Evolutionary conservation across 2,329 filamentous ascomycete genomes (phyloP).

Genomic region (Pezicula neosporulosa): DNA sequence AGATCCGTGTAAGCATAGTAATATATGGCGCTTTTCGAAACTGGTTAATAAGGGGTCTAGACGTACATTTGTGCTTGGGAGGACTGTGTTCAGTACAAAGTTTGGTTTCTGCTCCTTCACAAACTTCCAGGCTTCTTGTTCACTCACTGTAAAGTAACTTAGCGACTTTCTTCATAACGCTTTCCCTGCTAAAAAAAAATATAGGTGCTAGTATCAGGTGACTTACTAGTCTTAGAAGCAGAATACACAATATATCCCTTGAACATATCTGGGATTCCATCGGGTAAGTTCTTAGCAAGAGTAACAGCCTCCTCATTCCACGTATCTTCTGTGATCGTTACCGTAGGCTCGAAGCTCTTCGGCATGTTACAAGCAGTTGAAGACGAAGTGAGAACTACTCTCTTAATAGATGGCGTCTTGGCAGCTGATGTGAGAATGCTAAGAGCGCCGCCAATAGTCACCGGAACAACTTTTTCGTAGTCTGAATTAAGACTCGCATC

Average conservation of each 20-base stretch:
- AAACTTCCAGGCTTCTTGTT: constrained; percentile 1
- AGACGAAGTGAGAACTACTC: constrained; percentile 4
- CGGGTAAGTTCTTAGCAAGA: not conserved
- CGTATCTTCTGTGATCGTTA: not conserved
- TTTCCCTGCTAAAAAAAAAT: not conserved
- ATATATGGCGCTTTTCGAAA: not conserved
- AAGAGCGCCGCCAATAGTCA: not conserved
- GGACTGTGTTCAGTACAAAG: not conserved
- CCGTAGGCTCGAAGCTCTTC: not conserved
- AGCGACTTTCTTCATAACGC: not conserved
- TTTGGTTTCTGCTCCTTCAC: not conserved
- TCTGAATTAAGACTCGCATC: constrained; percentile 1
- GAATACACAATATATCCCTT: not conserved
- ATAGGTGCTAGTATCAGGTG: not conserved
- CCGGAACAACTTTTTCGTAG: not conserved
- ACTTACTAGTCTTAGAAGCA: not conserved
- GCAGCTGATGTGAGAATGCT: constrained; percentile 1
- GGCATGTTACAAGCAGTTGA: not conserved
- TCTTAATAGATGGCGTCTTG: not conserved
- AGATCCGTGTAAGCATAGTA: not conserved
- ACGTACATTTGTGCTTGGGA: not conserved
- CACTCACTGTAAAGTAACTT: not conserved
- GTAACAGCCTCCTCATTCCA: not conserved
- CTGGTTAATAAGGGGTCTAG: not conserved
- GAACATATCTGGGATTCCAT: not conserved